These are phyloP conservation scores for Pisolithus marmoratus DNA, from an alignment of 768 basidiomycete genomes.

Conservation along the genomic window DNA sequence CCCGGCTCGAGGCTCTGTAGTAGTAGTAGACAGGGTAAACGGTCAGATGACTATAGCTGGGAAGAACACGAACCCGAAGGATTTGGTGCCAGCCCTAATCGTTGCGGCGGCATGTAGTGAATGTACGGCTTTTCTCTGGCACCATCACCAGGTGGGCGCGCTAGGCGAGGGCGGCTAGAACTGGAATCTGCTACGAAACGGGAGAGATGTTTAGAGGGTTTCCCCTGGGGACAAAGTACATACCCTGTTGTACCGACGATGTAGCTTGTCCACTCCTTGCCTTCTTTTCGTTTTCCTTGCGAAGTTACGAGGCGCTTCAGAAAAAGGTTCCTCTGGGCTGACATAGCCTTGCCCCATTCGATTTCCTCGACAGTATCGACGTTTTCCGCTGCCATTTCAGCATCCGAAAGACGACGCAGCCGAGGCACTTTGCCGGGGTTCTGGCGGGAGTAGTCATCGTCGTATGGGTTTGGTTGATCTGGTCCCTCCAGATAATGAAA, in stretches of 20 bases:
- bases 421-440: conserved; percentile 61
- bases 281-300: conserved; percentile 47
- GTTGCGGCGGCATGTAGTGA: conserved; percentile 28
- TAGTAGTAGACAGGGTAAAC: conserved; percentile 3
- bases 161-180: conserved; percentile 21
- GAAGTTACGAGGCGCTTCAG: conserved; percentile 62
- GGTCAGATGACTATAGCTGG: not conserved
- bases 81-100: conserved; percentile 11
- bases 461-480: conserved; percentile 65
- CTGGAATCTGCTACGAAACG: conserved; percentile 17
- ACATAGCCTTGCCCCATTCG: conserved; percentile 74
- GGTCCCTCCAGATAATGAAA: conserved; percentile 76
- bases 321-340: conserved; percentile 62
- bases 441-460: conserved; percentile 54
- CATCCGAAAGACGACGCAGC: conserved; percentile 48
- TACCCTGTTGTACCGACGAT: conserved; percentile 20
- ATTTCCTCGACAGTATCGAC: conserved; percentile 74
- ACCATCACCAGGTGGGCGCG: conserved; percentile 19
- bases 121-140: conserved; percentile 29
- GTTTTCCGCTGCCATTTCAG: conserved; percentile 62
- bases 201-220: not conserved
- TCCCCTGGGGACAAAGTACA: not conserved
- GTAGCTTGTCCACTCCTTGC: conserved; percentile 32
- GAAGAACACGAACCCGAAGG: conserved; percentile 16
- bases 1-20: conserved; percentile 14